phyloP scores from a whole-genome alignment of 306 rosid genomes.

The Lathyrus sativus region DNA sequence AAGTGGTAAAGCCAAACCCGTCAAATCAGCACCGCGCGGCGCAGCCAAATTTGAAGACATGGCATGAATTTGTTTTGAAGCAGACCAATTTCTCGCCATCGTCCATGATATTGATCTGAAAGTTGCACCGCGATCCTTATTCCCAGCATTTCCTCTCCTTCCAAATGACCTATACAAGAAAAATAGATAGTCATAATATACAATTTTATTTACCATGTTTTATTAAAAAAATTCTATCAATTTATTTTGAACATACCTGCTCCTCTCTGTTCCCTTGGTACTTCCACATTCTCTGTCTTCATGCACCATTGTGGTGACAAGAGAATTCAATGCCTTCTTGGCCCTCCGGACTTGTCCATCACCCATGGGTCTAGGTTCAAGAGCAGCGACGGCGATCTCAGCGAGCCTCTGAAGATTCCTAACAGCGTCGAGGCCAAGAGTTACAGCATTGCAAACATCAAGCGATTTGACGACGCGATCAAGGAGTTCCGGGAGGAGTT shows the following conservation, averaged over 20 bases:
- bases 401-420: slow-evolving; percentile 74
- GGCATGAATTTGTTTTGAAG: slow-evolving; percentile 80
- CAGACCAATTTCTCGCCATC: slow-evolving; percentile 86
- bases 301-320: slow-evolving; percentile 53
- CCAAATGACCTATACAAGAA: slow-evolving; percentile 65
- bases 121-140: slow-evolving; percentile 46
- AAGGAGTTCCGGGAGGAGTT: slow-evolving; percentile 67
- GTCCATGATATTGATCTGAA: slow-evolving; percentile 61
- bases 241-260: slow-evolving; percentile 14
- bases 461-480: slow-evolving; percentile 78
- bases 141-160: slow-evolving; percentile 32
- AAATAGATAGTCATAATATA: too few species aligned
- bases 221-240: too few species aligned
- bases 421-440: slow-evolving; percentile 71
- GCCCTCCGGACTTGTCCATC: slow-evolving; percentile 92
- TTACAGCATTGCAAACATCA: slow-evolving; percentile 84
- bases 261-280: slow-evolving; percentile 62
- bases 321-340: slow-evolving; percentile 63
- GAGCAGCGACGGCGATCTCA: slow-evolving; percentile 67
- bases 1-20: slow-evolving; percentile 61
- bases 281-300: slow-evolving; percentile 63
- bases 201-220: too few species aligned
- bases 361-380: slow-evolving; percentile 66
- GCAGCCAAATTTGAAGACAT: slow-evolving; percentile 63
- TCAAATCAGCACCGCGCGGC: slow-evolving; percentile 70